Base-by-base conservation (phyloP, 1,284 basidiomycete species). In the Rhodotorula mucilaginosa region DNA sequence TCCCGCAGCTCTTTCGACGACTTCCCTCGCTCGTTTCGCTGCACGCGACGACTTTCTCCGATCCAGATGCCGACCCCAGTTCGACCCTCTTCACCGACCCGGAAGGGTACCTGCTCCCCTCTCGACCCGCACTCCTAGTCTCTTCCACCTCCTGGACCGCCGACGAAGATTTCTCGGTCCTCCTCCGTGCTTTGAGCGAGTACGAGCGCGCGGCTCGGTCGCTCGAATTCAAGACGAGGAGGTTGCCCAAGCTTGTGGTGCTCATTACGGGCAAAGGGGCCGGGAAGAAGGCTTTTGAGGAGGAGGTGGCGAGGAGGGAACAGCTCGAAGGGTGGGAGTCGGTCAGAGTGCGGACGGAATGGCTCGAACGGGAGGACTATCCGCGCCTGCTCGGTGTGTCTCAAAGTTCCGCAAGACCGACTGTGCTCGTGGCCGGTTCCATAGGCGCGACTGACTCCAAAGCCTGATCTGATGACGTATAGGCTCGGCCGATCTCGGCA, bases 61-160 rank as follows among this genome's bases (percentile, higher is more conserved):
- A 62, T 1, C 26, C 31, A 4, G 26, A 52, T 56, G 57, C 57
- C 29, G 52, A 29, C n/a, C 39, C 39, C 16, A 39, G n/a, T 12
- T 18, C 67, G n/a, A 69, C 76, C 64, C 78, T 82, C 70, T 75
- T 71, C 58, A 68, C 74, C 46, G 39, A 64, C 56, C 47, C 68
- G 47, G 54, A 81, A 73, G 82, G 80, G 49, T 34, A 78, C 18
- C 80, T 88, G 26, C 86, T 89, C 21, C 75, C 82, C 4, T 89
- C 92, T 75, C 85, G 95, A 70, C 92, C 93, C 2, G 94, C 92
- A 0, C 83, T 99, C 5, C 78, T 98, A 29, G 89, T 99, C 29
- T 93, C 91, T 39, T 93, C 92, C 76, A 99, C 97, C 0, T 93
- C 91, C 16, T 99, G 97, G 96, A 99, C 97, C 0, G 88, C 92